Evolutionary conservation across 2,329 filamentous ascomycete genomes (phyloP), one percentile per base, ranked within the genome.

Genomic region (Aspergillus brasiliensis): DNA sequence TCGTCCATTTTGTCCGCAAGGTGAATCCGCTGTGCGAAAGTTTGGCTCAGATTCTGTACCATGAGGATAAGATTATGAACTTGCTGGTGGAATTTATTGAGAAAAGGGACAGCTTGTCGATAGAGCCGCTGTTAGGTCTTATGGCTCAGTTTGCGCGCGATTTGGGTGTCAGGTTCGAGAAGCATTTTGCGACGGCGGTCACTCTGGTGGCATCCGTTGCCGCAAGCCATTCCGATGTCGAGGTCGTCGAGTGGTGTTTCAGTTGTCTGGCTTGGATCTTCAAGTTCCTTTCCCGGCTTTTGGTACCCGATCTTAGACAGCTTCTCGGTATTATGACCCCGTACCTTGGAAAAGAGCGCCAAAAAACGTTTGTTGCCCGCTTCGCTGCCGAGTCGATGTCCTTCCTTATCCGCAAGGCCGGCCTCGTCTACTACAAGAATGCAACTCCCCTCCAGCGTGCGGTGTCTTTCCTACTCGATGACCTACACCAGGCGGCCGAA

Each of bases 231-330:
- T 84, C 90, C 58, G 89, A 91, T 70, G 88, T 91, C 25, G 91
- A 93, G 64, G 92, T 96, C n/a, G 91, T 98, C 53, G 95, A 99
- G 78, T 98, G 94, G 93, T 94, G 91, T 53, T 99, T 99, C 78
- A 92, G 89, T 11, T 93, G 91, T 67, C 82, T 99, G 58, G 92
- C 95, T 48, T 99, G 96, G 82, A 82, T 98, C 42, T 97, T 99
- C 85, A 99, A 99, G 74, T 98, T 98, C 72, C 85, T 99, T 5
- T 96, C 92, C 2, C 88, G 91, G 64, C 84, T 98, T 0, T 78
- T 99, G 21, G 90, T 95, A 0, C 89, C 92, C 3, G 91, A 99
- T 71, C 78, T 99, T 63, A 84, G 91, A 62, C 92, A 94, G 49
- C 88, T 96, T 2, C 93, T 92, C 72, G 86, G 91, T 70, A 86